Evolutionary conservation across 495 filamentous ascomycete genomes (phyloP), one percentile per base, ranked within the genome.

Genomic region (Penicillium roqueforti): DNA sequence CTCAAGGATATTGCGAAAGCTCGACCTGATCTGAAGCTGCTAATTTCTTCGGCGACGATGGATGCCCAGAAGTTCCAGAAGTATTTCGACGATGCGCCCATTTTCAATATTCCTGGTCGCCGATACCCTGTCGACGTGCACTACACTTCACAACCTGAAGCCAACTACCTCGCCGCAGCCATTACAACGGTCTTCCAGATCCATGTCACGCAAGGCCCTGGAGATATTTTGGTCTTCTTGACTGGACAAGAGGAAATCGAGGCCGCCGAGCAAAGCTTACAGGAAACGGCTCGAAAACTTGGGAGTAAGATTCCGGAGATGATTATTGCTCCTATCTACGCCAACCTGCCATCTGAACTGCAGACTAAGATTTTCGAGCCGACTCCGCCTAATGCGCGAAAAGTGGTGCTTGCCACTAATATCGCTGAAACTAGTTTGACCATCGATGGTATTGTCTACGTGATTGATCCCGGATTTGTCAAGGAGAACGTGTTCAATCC

Each of bases 401-500:
- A 95, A 60, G 89, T 95, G 0, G 89, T 95, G 1, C 72, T 95
- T 36, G 89, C 90, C 0, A 95, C 90, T 0, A 95, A 95, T 61
- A 95, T 95, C 63, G 90, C 90, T 29, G 90, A 95, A 65, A 95
- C 90, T 0, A 87, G 83, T 71, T 75, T 95, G 59, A 95, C 90
- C 0, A 95, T 95, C 45, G 89, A 95, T 62, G 88, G 88, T 3
- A 92, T 95, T 53, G 88, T 92, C 20, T 95, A 92, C 62, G 89
- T 95, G 40, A 93, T 95, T 55, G 90, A 95, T 61, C 87, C 87
- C 9, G 90, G 93, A 19, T 95, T 95, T 57, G 91, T 92, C 50
- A 97, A 97, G 68, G 91, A 98, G 65, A 96, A 97, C 66, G 83
- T 91, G 13, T 98, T 92, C 74, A 95, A 93, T 53, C 88, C 93